Evolutionary conservation across 306 rosid genomes (phyloP).

Genomic region (Corylus heterophylla): DNA sequence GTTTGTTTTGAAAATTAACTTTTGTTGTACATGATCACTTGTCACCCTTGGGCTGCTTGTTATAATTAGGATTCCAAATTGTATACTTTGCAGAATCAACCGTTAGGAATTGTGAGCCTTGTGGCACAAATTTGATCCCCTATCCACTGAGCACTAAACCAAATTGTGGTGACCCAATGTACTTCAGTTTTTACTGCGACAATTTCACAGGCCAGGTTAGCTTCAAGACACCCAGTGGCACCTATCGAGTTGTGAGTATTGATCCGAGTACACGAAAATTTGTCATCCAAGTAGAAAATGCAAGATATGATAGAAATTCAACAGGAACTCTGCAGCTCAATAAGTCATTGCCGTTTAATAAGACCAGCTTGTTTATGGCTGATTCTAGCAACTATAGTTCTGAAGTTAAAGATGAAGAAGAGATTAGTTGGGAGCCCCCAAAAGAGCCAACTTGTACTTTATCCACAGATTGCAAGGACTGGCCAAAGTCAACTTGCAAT

Average conservation of each 20-base stretch:
- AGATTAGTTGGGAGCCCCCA: conserved; percentile 37
- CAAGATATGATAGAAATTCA: neutral
- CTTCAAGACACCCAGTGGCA: conserved; percentile 9
- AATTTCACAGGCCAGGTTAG: conserved; percentile 6
- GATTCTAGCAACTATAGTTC: neutral
- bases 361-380: neutral
- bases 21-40: no score
- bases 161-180: conserved; percentile 45
- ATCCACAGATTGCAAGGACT: conserved; percentile 23
- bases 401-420: neutral
- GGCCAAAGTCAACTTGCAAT: conserved; percentile 43
- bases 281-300: neutral
- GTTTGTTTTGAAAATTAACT: no score
- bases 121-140: no score
- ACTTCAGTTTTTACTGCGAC: conserved; percentile 31
- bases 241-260: conserved; percentile 16
- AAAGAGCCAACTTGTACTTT: conserved; percentile 32
- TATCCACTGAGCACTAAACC: conserved; percentile 48
- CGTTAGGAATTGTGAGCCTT: conserved; percentile 35
- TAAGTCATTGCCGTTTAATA: neutral
- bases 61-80: neutral
- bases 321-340: neutral
- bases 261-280: conserved; percentile 6
- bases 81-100: conserved; percentile 35
- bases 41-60: neutral